Conservation (phyloP, 1,139 yeast genomes). For the Taiozyma sp. region DNA sequence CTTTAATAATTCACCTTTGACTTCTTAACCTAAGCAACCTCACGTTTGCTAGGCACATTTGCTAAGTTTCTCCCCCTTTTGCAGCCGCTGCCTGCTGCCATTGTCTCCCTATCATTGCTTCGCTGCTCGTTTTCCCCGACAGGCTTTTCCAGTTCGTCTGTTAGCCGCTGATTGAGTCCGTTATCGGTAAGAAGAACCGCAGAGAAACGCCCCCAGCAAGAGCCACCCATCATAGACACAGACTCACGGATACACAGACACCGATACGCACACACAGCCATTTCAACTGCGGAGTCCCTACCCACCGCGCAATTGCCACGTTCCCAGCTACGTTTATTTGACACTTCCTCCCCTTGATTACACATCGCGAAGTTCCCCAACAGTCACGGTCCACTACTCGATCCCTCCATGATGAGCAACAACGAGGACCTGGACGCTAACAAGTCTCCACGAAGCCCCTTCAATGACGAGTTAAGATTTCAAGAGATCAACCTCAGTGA, state of each 20-base stretch:
- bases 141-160: not conserved
- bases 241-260: not conserved
- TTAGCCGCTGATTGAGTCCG: not conserved
- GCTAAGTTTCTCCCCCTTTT: not conserved
- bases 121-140: not conserved
- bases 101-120: not conserved
- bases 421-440: conserved; percentile 2
- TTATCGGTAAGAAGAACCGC: not conserved
- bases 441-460: conserved; percentile 6
- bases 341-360: not conserved
- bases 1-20: not conserved
- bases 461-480: conserved; percentile 7
- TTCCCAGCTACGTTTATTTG: not conserved
- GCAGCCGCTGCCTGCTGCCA: not conserved
- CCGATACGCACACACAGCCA: no score
- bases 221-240: not conserved
- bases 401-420: not conserved
- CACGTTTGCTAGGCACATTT: not conserved
- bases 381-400: not conserved
- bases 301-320: not conserved
- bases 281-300: not conserved
- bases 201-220: not conserved
- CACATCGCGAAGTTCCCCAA: not conserved
- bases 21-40: not conserved
- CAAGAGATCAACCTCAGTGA: conserved; percentile 7